phyloP scores from a whole-genome alignment of 1,139 yeast species.

The Debaryomyces psychrophilus region DNA sequence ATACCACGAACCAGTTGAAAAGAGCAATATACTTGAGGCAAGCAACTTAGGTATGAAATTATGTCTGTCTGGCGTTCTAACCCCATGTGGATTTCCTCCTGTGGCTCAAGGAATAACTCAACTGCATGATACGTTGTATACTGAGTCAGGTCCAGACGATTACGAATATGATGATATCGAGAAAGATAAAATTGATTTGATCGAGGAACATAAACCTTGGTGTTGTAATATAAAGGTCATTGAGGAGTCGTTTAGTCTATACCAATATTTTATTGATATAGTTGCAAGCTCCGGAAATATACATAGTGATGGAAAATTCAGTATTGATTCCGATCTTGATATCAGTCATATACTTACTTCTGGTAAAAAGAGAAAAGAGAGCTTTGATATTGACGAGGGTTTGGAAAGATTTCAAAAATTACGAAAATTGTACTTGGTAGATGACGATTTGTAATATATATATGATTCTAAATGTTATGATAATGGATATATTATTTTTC shows the following conservation, averaged over 20 bases:
- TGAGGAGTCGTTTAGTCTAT: constrained; percentile 16
- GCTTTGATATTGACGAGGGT: constrained; percentile 37
- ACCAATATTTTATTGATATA: constrained; percentile 31
- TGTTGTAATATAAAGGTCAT: constrained; percentile 29
- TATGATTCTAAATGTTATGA: neutral
- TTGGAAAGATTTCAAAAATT: constrained; percentile 38
- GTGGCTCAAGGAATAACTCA: neutral
- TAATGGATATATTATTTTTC: neutral
- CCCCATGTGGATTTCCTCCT: constrained; percentile 37
- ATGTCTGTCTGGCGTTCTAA: constrained; percentile 30
- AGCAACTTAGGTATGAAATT: constrained; percentile 18
- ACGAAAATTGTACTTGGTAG: constrained; percentile 36
- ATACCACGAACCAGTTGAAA: constrained; percentile 12
- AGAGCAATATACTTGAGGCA: constrained; percentile 2
- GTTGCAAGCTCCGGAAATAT: constrained; percentile 26
- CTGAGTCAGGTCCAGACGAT: constrained; percentile 11
- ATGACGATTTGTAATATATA: constrained; percentile 21
- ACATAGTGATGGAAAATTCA: constrained; percentile 32
- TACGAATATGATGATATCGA: constrained; percentile 19
- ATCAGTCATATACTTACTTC: constrained; percentile 16
- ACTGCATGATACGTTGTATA: constrained; percentile 5
- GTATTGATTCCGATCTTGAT: constrained; percentile 20
- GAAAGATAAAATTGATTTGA: constrained; percentile 27
- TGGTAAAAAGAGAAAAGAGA: constrained; percentile 18
- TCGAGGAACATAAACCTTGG: constrained; percentile 41